phyloP scores from a whole-genome alignment of 2,329 filamentous ascomycete species.

The Phialemonium atrogriseum region DNA sequence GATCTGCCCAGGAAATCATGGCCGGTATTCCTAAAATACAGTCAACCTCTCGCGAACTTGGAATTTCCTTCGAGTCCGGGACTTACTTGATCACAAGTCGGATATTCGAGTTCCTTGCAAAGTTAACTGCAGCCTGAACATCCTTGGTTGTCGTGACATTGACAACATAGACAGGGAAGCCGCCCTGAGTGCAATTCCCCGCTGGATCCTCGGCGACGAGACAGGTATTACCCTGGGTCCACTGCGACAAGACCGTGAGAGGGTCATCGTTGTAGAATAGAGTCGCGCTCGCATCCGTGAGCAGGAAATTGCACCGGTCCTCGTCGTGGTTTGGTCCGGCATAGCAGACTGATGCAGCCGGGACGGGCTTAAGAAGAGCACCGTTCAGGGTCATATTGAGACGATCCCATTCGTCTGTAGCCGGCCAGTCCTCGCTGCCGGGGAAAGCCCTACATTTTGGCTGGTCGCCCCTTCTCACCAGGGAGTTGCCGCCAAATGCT shows the following conservation, averaged over 20 bases:
- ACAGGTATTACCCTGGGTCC: constrained; percentile 24
- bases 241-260: constrained; percentile 20
- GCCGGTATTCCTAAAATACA: constrained; percentile 39
- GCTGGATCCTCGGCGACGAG: constrained; percentile 11
- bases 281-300: too few relatives aligned
- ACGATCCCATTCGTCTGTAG: constrained; percentile 14
- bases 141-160: constrained; percentile 26
- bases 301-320: constrained; percentile 18
- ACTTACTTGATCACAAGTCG: constrained; percentile 26
- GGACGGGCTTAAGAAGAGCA: constrained; percentile 19
- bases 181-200: constrained; percentile 25
- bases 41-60: too few relatives aligned
- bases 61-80: too few relatives aligned
- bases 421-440: constrained; percentile 16
- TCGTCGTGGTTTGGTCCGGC: constrained; percentile 15
- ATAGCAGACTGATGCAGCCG: constrained; percentile 22
- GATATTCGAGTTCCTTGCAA: constrained; percentile 24
- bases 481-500: too few relatives aligned
- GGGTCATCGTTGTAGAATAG: constrained; percentile 25
- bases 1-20: constrained; percentile 39
- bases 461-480: too few relatives aligned
- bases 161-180: constrained; percentile 26
- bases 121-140: constrained; percentile 23
- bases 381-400: constrained; percentile 20
- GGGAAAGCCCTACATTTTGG: constrained; percentile 19